Percentiles rank a stretch among this genome's conserved stretches.
phyloP scores from a whole-genome alignment of 805 yeast species.

The Candida ipomoeae region DNA sequence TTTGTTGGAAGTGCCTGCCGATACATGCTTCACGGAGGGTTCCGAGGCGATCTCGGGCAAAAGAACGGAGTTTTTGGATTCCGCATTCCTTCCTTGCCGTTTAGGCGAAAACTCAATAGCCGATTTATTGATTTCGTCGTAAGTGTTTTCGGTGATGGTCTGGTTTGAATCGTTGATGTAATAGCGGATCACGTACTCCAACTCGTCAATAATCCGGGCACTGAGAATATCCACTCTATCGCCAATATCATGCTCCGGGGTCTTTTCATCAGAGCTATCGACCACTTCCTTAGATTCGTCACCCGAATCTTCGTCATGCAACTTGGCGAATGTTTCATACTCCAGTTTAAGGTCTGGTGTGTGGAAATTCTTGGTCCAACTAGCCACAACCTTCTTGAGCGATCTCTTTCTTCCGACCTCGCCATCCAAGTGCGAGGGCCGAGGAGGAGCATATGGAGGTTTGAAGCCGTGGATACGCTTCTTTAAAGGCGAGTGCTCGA shows the following conservation, averaged over 20 bases:
- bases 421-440: slow-evolving; percentile 7
- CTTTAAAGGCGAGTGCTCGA: slow-evolving; percentile 2
- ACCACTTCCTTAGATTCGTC: slow-evolving; percentile 17
- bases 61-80: not conserved
- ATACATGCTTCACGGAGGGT: not conserved
- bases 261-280: not conserved
- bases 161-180: slow-evolving; percentile 24
- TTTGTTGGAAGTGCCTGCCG: slow-evolving; percentile 2
- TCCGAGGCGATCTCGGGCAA: not conserved
- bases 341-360: slow-evolving; percentile 10
- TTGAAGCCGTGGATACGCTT: not conserved
- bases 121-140: slow-evolving; percentile 7
- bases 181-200: slow-evolving; percentile 49
- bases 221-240: slow-evolving; percentile 58
- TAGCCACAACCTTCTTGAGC: slow-evolving; percentile 35
- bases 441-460: not conserved
- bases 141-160: slow-evolving; percentile 9
- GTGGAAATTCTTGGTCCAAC: slow-evolving; percentile 38
- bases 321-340: not conserved
- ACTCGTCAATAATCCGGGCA: slow-evolving; percentile 68
- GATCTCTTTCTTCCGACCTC: slow-evolving; percentile 31
- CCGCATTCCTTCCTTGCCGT: not conserved
- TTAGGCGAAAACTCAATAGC: slow-evolving; percentile 8
- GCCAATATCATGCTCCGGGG: slow-evolving; percentile 16
- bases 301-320: slow-evolving; percentile 6